Evolutionary conservation across 2,329 filamentous ascomycete species (phyloP), one percentile per base, ranked within the genome.

Genomic region (Nannizzia gypsea): DNA sequence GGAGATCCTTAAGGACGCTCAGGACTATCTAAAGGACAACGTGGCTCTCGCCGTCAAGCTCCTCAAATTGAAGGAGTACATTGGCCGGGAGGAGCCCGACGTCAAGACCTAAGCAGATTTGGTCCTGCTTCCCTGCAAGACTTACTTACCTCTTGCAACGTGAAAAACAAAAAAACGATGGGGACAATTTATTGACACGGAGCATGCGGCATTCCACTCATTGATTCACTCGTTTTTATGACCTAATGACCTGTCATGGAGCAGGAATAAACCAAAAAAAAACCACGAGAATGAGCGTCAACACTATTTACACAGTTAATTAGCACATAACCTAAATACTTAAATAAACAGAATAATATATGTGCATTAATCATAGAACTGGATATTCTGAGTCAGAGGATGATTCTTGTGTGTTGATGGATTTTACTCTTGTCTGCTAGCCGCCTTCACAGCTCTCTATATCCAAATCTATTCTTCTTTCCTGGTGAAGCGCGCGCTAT

Each of bases 1-100:
- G 63, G 90, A 85, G 62, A 95, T 93, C 71, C 83, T 80, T 61
- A 74, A 87, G 69, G 89, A 95, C 73, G 90, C 91, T 13, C 93
- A 99, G 77, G 90, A 92, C 61, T 99, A 95, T 80, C 81, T 99
- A 68, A 87, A 89, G 80, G 88, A 89, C 61, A 90, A 95, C 71
- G 89, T 99, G 69, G 82, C 86, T 71, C 83, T 96, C 67, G 89
- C 92, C 22, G 88, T 90, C 2, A 83, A 86, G 59, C 79, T 99
- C 62, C 81, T 99, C 71, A 90, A 92, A 80, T 87, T 99, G 75
- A 89, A 96, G 80, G 88, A 96, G 80, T 90, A 87, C 72, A 84
- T 97, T 68, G 91, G 90, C 71, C 86, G 91, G 63, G 90, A 90
- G 68, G 88, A 96, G 79, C 93, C 93, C 38, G 90, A 96, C 77